A percentile compares a stretch with the other conserved stretches of the same genome.
These are phyloP conservation scores for Neurospora sp. DNA, from an alignment of 495 filamentous ascomycete species.

Conservation along the genomic window DNA sequence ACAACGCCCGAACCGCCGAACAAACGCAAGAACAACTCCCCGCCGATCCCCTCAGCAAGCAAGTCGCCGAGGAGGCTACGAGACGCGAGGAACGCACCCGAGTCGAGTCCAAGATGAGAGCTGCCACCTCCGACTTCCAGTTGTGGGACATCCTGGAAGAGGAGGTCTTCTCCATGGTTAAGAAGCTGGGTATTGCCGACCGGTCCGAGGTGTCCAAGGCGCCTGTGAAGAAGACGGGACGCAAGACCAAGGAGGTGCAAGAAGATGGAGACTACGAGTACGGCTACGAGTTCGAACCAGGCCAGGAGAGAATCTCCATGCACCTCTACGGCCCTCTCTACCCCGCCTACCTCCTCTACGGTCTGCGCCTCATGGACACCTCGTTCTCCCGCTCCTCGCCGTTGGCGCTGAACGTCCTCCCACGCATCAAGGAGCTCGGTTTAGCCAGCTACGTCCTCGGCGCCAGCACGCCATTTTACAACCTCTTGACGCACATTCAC, in stretches of 20 bases:
- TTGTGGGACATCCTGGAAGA: conserved; percentile 63
- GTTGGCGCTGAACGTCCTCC: conserved; percentile 52
- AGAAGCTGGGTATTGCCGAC: conserved; percentile 25
- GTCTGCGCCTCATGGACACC: conserved; percentile 51
- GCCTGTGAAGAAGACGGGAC: background rate
- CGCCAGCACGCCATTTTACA: conserved; percentile 62
- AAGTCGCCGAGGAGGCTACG: conserved; percentile 23
- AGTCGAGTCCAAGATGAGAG: conserved; percentile 38
- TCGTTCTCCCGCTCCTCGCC: conserved; percentile 49
- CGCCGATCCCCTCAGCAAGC: conserved; percentile 6
- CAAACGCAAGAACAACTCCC: background rate
- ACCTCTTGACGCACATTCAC: conserved; percentile 54
- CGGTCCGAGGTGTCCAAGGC: background rate
- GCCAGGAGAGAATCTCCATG: conserved; percentile 27
- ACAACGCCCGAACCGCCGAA: background rate
- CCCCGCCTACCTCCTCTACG: conserved; percentile 51
- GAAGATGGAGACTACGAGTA: conserved; percentile 1
- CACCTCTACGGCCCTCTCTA: conserved; percentile 57
- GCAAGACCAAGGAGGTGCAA: background rate
- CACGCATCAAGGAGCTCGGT: conserved; percentile 61
- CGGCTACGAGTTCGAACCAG: background rate
- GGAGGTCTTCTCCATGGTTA: conserved; percentile 56
- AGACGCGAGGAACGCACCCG: conserved; percentile 29
- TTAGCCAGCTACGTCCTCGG: conserved; percentile 62
- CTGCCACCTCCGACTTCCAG: conserved; percentile 49